phyloP scores from a whole-genome alignment of 1,284 basidiomycete genomes.

The Tilletia walkeri region DNA sequence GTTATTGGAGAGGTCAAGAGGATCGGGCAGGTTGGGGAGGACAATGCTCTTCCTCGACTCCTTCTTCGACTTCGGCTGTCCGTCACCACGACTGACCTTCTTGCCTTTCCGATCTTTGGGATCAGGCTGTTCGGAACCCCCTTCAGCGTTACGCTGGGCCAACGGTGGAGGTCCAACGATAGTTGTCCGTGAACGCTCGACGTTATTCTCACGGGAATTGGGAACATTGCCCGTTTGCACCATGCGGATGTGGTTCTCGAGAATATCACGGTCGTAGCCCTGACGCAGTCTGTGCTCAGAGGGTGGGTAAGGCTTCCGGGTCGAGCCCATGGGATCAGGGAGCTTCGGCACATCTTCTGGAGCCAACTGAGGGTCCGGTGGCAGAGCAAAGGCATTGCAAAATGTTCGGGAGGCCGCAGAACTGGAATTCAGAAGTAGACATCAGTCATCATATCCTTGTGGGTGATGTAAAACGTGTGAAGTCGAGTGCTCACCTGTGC shows the following conservation, averaged over 20 bases:
- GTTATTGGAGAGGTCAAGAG: not conserved
- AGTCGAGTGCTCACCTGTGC: slow-evolving; percentile 30
- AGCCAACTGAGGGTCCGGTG: slow-evolving; percentile 23
- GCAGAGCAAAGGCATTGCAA: slow-evolving; percentile 45
- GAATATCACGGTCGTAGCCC: slow-evolving; percentile 44
- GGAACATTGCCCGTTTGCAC: slow-evolving; percentile 40
- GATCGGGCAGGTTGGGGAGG: not conserved
- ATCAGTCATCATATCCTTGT: not conserved
- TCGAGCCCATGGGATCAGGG: not conserved
- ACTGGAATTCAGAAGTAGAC: slow-evolving; percentile 19
- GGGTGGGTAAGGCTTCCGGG: slow-evolving; percentile 4
- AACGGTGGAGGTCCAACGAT: slow-evolving; percentile 48
- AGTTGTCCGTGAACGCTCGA: slow-evolving; percentile 46
- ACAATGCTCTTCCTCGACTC: slow-evolving; percentile 10
- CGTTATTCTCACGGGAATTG: slow-evolving; percentile 40
- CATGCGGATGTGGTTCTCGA: slow-evolving; percentile 39
- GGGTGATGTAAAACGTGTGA: no score
- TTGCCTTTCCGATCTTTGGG: slow-evolving; percentile 24
- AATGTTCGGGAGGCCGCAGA: slow-evolving; percentile 52
- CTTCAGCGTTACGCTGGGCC: slow-evolving; percentile 11
- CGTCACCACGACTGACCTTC: slow-evolving; percentile 8
- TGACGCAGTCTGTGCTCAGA: slow-evolving; percentile 26
- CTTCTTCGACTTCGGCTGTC: slow-evolving; percentile 10
- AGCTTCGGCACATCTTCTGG: slow-evolving; percentile 39
- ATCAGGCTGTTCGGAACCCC: slow-evolving; percentile 24